Evolutionary conservation across 345 rosid species (phyloP).

Genomic region (Eutrema heterophyllum): DNA sequence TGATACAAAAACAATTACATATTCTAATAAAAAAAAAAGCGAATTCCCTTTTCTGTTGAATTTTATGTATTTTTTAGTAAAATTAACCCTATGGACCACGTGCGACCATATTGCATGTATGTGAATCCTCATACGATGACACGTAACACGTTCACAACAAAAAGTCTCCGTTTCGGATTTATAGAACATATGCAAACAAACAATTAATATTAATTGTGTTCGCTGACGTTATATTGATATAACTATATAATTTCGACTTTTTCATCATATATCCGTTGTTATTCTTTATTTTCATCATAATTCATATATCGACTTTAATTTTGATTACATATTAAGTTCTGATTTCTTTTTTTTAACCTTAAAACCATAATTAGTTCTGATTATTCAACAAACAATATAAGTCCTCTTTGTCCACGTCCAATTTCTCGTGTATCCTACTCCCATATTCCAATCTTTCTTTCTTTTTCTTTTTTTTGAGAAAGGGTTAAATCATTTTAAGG

Average conservation of each 20-base stretch:
- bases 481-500: no score
- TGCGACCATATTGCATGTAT: constrained; percentile 25
- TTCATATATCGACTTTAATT: not conserved
- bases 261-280: no score
- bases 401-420: not conserved
- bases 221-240: not conserved
- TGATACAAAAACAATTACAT: no score
- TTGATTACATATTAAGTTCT: no score
- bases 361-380: no score
- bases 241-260: not conserved
- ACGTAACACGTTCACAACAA: constrained; percentile 3
- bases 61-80: no score
- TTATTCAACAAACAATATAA: no score
- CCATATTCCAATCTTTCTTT: not conserved
- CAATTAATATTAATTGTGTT: not conserved
- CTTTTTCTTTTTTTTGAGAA: no score
- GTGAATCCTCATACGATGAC: constrained; percentile 18
- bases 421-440: not conserved
- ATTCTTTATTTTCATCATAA: no score
- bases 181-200: not conserved
- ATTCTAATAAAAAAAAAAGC: no score
- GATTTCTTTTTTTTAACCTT: no score
- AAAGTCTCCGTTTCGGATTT: not conserved
- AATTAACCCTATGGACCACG: not conserved
- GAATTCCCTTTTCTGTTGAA: no score